Evolutionary conservation across 176 grass and related monocot species (phyloP), one percentile per base, ranked within the genome.

Genomic region (Oryza brachyantha): DNA sequence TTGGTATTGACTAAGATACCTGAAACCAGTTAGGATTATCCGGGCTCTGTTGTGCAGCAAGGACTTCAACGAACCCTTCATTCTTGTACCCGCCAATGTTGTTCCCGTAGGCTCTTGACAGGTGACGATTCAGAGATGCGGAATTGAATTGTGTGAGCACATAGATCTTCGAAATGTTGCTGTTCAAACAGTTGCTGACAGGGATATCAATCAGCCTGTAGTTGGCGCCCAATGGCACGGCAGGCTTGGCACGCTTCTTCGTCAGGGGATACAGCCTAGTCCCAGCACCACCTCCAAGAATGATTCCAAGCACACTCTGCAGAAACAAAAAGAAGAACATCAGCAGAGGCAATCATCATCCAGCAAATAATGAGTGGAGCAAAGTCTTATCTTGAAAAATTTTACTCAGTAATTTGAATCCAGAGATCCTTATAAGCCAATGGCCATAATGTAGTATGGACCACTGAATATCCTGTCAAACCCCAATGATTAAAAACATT

Each of bases 11-110:
- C 11, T 64, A 12, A 35, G 48, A 71, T 91, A 99, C 96, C 96
- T 99, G 96, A 81, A 99, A 99, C 96, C 96, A 99, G 71, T 95
- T 91, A 43, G 96, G 96, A 67, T 99, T 99, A 73, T 99, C 96
- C 42, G 96, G 96, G 67, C 96, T 99, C 85, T 99, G 96, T 32
- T 99, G 96, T 5, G 96, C 96, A 38, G 96, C 96, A 59, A 99
- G 86, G 22, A 99, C 96, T 86, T 99, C 96, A 3, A 99, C 96
- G 39, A 96, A 99, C 17, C 96, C 92, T 83, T 96, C 96, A 66
- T 95, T 92, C 64, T 93, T 93, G 84, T 99, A 96, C 11, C 88
- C 92, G 24, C 90, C 86, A 84, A 93, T 99, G 78, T 89, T 99
- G 73, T 73, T 96, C 12, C 85, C 88, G 9, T 99, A 99, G 9